Evolutionary conservation across 768 basidiomycete species (phyloP).

Genomic region (Mycena crocata): DNA sequence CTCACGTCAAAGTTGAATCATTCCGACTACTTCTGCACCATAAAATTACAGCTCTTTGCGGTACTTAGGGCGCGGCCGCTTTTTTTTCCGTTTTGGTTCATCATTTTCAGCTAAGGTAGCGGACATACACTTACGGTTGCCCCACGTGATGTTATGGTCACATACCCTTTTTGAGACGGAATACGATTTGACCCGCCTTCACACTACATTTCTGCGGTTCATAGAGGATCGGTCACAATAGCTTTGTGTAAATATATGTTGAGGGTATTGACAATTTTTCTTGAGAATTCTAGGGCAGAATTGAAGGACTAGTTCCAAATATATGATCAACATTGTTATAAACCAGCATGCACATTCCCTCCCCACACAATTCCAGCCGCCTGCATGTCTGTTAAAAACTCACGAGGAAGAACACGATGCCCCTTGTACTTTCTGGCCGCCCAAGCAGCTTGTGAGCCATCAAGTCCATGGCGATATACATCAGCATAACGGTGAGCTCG

Average conservation of each 20-base stretch:
- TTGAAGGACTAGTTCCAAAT: neutral
- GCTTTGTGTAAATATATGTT: neutral
- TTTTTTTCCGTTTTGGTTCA: too few species aligned
- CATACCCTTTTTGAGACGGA: slow-evolving; percentile 2
- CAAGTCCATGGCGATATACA: too few species aligned
- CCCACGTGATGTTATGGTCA: neutral
- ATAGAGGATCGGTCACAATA: slow-evolving; percentile 8
- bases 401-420: neutral
- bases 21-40: too few species aligned
- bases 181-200: neutral
- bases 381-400: neutral
- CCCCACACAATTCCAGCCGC: neutral
- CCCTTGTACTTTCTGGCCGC: too few species aligned
- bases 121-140: slow-evolving; percentile 2
- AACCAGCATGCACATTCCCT: neutral
- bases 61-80: too few species aligned
- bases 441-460: too few species aligned
- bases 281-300: neutral
- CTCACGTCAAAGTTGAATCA: too few species aligned
- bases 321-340: neutral
- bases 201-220: neutral
- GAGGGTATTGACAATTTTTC: neutral
- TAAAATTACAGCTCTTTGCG: too few species aligned
- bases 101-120: too few species aligned
- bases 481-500: too few species aligned